Evolutionary conservation across 768 basidiomycete genomes (phyloP), one percentile per base, ranked within the genome.

Genomic region (Boletus subcaerulescens): DNA sequence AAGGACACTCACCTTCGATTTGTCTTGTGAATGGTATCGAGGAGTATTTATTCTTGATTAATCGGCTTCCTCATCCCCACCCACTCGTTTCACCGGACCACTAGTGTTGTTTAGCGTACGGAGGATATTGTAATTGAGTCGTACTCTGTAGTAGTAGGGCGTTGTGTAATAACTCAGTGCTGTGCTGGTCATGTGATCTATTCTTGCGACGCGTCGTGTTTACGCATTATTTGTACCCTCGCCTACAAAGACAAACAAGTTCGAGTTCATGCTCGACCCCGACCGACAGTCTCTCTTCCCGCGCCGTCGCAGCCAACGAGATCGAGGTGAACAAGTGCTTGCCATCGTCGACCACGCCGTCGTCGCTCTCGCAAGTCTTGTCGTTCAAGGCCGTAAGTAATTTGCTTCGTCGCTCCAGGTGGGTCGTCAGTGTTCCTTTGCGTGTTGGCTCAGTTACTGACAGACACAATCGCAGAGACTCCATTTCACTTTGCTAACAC

Each of bases 241-340:
- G 10, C 60, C 68, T 59, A 72, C 71, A 71, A 54, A 46, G 40
- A 52, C 70, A 70, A 70, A 70, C 57, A 70, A 64, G 69, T 70
- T 70, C 71, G 55, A 72, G 20, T 72, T 72, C 57, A 20, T 56
- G 33, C 12, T 35, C 13, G 33, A 35, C 33, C 13, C 8, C 38
- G 38, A 39, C 11, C 38, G 17, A 38, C 15, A n/a, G 1, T 66
- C 60, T 61, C 59, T 62, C 49, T 62, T 48, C 24, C 47, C 41
- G 59, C 58, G 54, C 53, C 60, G 44, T 63, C 50, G 57, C 55
- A 60, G 52, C 53, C 42, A 62, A 56, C 57, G 57, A 47, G 36
- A 56, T 45, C 52, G 45, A 54, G 32, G 33, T 56, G 48, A 55
- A 50, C 64, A 52, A 54, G 67, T 40, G 50, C 64, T 59, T 60